phyloP scores from a whole-genome alignment of 768 basidiomycete species.

The Suillus decipiens region DNA sequence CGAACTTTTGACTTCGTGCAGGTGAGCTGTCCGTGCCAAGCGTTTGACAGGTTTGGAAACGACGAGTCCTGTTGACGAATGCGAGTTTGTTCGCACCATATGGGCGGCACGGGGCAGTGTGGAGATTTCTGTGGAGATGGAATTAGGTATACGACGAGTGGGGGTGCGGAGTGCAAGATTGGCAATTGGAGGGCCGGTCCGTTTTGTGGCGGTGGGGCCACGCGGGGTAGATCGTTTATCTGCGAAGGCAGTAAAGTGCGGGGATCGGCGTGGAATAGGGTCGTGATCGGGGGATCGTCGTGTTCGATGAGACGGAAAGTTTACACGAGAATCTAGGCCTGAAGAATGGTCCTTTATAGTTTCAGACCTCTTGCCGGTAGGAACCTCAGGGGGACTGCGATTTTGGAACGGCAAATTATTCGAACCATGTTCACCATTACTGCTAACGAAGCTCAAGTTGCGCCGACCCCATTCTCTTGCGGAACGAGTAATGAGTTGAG shows the following conservation, averaged over 20 bases:
- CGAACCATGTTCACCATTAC: conserved; percentile 39
- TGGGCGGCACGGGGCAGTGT: conserved; percentile 37
- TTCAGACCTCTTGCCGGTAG: conserved; percentile 14
- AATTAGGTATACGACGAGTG: conserved; percentile 26
- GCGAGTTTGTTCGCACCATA: conserved; percentile 50
- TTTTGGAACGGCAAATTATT: conserved; percentile 28
- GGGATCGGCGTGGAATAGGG: background rate
- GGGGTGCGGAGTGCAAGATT: conserved; percentile 29
- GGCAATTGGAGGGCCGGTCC: background rate
- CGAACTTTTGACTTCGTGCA: conserved; percentile 56
- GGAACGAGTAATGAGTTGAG: conserved; percentile 22
- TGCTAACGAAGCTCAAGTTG: conserved; percentile 57
- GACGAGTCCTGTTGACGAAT: conserved; percentile 20
- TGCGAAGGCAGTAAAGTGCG: background rate
- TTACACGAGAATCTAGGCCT: background rate
- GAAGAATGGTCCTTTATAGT: conserved; percentile 4
- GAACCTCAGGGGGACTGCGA: conserved; percentile 29
- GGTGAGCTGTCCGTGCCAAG: conserved; percentile 67
- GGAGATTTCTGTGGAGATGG: conserved; percentile 29
- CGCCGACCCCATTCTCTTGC: conserved; percentile 58
- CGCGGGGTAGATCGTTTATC: conserved; percentile 3
- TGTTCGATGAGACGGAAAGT: background rate
- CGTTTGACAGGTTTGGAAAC: conserved; percentile 47
- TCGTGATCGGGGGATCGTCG: background rate
- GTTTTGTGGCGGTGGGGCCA: background rate